Evolutionary conservation across 1,284 basidiomycete species (phyloP).

Genomic region (Apiotrichum montevideense): DNA sequence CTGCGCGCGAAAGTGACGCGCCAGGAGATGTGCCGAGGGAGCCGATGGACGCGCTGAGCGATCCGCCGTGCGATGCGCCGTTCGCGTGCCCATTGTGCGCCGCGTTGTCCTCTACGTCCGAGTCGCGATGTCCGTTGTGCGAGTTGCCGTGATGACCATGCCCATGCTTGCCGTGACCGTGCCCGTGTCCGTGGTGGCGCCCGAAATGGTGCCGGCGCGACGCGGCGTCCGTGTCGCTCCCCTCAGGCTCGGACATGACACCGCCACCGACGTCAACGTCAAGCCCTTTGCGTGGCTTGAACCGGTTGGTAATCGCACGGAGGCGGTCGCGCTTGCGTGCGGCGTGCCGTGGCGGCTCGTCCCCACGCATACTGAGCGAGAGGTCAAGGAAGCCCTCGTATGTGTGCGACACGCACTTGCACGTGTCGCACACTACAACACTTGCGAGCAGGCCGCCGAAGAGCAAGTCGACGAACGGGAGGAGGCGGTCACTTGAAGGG

Average conservation of each 20-base stretch:
- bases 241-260: conserved; percentile 35
- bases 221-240: conserved; percentile 28
- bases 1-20: not conserved
- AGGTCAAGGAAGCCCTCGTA: conserved; percentile 92
- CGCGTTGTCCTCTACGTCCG: not conserved
- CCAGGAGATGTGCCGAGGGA: not conserved
- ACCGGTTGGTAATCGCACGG: conserved; percentile 51
- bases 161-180: not conserved
- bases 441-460: conserved; percentile 82
- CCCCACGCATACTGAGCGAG: conserved; percentile 69
- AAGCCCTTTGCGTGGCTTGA: conserved; percentile 49
- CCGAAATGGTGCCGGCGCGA: not conserved
- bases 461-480: conserved; percentile 77
- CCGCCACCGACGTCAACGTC: conserved; percentile 1
- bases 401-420: conserved; percentile 76
- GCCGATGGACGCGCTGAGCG: no score
- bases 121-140: not conserved
- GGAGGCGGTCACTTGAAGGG: conserved; percentile 33
- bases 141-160: not conserved
- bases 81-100: no score
- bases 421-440: conserved; percentile 87
- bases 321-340: conserved; percentile 57
- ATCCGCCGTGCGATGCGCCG: not conserved
- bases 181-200: not conserved
- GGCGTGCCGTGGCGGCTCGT: conserved; percentile 17